phyloP scores from a whole-genome alignment of 2,329 filamentous ascomycete species.

The Colletotrichum chrysophilum region DNA sequence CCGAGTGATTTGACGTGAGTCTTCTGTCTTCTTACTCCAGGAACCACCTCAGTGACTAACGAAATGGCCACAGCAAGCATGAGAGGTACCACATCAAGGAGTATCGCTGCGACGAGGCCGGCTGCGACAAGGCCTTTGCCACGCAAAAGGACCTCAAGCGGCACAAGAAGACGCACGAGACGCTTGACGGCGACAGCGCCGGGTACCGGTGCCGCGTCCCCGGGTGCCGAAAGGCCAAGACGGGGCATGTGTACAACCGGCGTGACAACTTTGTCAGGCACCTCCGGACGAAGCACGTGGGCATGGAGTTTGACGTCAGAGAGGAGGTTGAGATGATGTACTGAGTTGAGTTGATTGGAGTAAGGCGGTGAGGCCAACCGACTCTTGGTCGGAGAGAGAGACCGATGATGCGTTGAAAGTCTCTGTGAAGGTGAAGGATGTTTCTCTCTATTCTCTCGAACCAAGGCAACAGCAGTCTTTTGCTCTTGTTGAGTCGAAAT shows the following conservation, averaged over 20 bases:
- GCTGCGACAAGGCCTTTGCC: constrained; percentile 27
- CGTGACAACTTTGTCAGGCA: constrained; percentile 31
- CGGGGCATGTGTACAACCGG: constrained; percentile 29
- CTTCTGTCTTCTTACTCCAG: background rate
- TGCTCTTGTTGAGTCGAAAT: background rate
- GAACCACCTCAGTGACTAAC: background rate
- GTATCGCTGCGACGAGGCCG: constrained; percentile 19
- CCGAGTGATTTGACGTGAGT: constrained; percentile 24
- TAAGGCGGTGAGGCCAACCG: too few species aligned
- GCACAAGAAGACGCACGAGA: constrained; percentile 24
- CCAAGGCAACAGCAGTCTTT: background rate
- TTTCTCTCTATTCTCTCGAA: background rate
- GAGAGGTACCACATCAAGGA: constrained; percentile 28
- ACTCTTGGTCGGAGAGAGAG: background rate
- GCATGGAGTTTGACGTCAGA: constrained; percentile 15
- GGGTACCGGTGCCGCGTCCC: constrained; percentile 28
- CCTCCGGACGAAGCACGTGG: constrained; percentile 26
- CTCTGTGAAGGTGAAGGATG: background rate
- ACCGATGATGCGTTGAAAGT: background rate
- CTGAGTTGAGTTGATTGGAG: background rate
- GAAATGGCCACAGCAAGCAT: constrained; percentile 21
- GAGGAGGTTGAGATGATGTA: constrained; percentile 8
- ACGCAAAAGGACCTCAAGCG: constrained; percentile 31
- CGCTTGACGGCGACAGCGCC: constrained; percentile 19
- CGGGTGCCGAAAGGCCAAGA: constrained; percentile 29